phyloP scores from a whole-genome alignment of 495 filamentous ascomycete genomes.

The Trichoderma orchidacearum region DNA sequence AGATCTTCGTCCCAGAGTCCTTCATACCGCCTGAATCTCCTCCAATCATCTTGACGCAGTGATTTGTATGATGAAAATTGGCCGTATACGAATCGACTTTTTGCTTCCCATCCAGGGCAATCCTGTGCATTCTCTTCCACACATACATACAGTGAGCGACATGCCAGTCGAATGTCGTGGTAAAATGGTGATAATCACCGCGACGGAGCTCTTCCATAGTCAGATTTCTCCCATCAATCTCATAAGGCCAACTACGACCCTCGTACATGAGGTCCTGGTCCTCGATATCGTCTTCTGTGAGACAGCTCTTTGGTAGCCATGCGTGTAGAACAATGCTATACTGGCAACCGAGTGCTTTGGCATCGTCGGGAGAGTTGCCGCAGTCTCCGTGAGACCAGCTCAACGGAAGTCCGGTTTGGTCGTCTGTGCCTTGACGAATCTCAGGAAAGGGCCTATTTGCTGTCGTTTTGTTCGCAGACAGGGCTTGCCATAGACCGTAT shows the following conservation, averaged over 20 bases:
- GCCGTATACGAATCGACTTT: background rate
- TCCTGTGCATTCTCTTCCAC: background rate
- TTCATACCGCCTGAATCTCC: background rate
- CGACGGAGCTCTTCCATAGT: background rate
- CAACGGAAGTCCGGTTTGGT: background rate
- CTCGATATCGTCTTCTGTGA: background rate
- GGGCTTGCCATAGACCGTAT: too few species aligned
- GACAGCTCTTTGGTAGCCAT: background rate
- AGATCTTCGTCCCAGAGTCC: background rate
- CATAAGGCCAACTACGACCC: background rate
- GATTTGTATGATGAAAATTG: conserved; percentile 1
- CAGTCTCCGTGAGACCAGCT: background rate
- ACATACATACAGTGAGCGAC: conserved; percentile 1
- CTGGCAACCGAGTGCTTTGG: background rate
- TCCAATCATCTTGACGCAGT: background rate
- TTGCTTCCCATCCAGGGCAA: background rate
- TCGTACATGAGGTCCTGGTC: background rate
- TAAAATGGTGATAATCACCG: background rate
- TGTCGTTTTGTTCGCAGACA: too few species aligned
- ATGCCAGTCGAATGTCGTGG: conserved; percentile 1
- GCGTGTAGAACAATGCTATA: background rate
- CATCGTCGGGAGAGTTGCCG: background rate
- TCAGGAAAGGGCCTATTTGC: too few species aligned
- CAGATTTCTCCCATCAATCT: background rate
- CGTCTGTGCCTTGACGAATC: background rate